phyloP scores from a whole-genome alignment of 164 flowering plant species.

The Echeveria elegans region DNA sequence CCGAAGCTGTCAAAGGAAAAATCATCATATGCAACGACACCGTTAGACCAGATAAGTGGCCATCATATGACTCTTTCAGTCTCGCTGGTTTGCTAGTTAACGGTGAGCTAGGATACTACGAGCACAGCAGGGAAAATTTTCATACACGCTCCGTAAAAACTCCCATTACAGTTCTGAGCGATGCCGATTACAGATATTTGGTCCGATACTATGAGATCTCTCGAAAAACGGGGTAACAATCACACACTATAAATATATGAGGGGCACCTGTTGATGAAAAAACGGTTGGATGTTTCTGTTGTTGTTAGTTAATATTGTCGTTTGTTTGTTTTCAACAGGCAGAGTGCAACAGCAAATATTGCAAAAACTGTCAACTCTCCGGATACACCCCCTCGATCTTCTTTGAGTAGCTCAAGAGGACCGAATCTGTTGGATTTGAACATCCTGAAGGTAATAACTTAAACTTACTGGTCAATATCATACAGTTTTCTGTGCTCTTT shows the following conservation, averaged over 20 bases:
- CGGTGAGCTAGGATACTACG: neutral
- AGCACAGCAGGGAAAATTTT: neutral
- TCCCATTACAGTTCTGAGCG: neutral
- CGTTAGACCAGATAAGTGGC: no score
- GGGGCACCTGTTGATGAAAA: no score
- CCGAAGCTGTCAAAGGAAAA: neutral
- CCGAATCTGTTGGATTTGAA: neutral
- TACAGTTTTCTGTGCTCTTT: neutral
- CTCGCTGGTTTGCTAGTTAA: neutral
- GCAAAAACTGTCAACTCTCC: neutral
- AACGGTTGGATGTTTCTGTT: no score
- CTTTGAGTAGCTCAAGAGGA: neutral
- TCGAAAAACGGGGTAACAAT: neutral
- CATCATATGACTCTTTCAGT: neutral
- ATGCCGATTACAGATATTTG: neutral
- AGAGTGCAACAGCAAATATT: neutral
- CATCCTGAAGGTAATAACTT: conserved; percentile 18
- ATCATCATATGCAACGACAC: neutral
- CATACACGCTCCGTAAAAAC: neutral
- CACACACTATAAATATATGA: no score
- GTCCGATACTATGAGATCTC: neutral
- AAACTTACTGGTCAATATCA: no score
- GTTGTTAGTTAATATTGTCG: no score
- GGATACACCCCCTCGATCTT: neutral
- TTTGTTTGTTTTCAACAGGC: neutral